Base-by-base conservation (phyloP, 1,139 yeast species). In the Geotrichum histeridarum region DNA sequence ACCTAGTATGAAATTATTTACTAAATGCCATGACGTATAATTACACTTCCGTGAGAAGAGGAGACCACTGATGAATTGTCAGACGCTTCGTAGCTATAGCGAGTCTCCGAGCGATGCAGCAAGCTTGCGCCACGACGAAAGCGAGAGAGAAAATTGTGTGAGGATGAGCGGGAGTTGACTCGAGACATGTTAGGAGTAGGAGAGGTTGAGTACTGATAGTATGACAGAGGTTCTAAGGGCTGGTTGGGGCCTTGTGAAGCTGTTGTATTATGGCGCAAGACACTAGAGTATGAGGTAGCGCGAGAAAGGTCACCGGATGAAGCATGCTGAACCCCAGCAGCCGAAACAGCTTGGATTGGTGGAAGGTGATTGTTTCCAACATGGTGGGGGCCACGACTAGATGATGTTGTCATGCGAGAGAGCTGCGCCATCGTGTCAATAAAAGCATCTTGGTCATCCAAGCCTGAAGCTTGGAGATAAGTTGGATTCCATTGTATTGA, bases 401-500 rank as follows among this genome's bases (percentile, higher is more conserved):
- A 38, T 17, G 27, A 32, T 4, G 51, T 42, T 6, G 42, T 42
- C 36, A 48, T 18, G n/a, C 41, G 51, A 8, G 51, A 48, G 17
- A 48, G 45, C 9, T 48, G 51, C 4, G 51, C n/a, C 31, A 48
- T 35, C 12, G 36, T 22, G 27, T 42, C 51, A 7, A 48, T 14
- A n/a, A 48, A 48, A 17, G 51, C 47, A 27, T 41, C 46, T 7
- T 14, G 47, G 17, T 48, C 51, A 8, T 12, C 31, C 14, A 9
- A 2, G 14, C 17, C 30, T 31, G 31, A 15, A 30, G 18, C 36
- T n/a, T 42, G 44, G 9, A 42, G 17, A 27, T 48, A 48, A 1
- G 51, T 30, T 5, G 51, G 46, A 14, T 48, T 48, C 51, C 51
- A 48, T 30, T 42, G 51, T 12, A 48, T 48, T n/a, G 33, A n/a